Percentiles rank a stretch among this genome's conserved stretches.
phyloP scores from a whole-genome alignment of 2,329 filamentous ascomycete species.

The Colletotrichum sublineola region DNA sequence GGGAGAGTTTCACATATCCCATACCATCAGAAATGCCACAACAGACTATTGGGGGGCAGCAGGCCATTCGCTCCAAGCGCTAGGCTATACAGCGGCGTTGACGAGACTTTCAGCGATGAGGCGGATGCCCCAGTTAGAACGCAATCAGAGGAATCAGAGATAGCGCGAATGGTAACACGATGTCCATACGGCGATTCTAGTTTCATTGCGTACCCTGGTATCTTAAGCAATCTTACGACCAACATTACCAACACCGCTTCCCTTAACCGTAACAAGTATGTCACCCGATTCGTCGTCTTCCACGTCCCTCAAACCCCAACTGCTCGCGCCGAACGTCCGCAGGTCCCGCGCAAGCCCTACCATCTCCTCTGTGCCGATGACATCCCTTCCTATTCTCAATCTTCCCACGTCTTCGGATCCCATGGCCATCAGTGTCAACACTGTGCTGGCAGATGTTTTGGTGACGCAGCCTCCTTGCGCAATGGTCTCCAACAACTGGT shows the following conservation, averaged over 20 bases:
- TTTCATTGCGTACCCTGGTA: conserved; percentile 42
- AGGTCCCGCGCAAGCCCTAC: conserved; percentile 87
- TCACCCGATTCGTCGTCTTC: conserved; percentile 76
- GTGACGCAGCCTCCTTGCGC: conserved; percentile 86
- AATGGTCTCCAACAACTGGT: conserved; percentile 88
- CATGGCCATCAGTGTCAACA: conserved; percentile 96
- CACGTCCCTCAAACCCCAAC: conserved; percentile 88
- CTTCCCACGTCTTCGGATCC: conserved; percentile 95
- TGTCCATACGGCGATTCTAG: conserved; percentile 19
- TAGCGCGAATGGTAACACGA: conserved; percentile 29
- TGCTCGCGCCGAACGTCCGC: conserved; percentile 88
- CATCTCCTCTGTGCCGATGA: conserved; percentile 84
- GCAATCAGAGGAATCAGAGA: conserved; percentile 38
- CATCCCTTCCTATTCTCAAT: conserved; percentile 82
- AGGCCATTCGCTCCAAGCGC: conserved; percentile 65
- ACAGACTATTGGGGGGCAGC: conserved; percentile 62
- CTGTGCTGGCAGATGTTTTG: conserved; percentile 76
- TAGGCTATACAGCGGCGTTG: conserved; percentile 67
- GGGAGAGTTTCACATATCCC: conserved; percentile 66
- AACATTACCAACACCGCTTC: conserved; percentile 92
- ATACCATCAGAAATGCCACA: conserved; percentile 62
- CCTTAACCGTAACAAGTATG: conserved; percentile 91
- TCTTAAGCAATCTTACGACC: conserved; percentile 83
- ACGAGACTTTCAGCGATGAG: conserved; percentile 52
- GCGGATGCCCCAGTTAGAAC: conserved; percentile 38